These are phyloP conservation scores for Aphanomyces stellatus DNA, from an alignment of 352 stramenopile genomes.

Conservation along the genomic window DNA sequence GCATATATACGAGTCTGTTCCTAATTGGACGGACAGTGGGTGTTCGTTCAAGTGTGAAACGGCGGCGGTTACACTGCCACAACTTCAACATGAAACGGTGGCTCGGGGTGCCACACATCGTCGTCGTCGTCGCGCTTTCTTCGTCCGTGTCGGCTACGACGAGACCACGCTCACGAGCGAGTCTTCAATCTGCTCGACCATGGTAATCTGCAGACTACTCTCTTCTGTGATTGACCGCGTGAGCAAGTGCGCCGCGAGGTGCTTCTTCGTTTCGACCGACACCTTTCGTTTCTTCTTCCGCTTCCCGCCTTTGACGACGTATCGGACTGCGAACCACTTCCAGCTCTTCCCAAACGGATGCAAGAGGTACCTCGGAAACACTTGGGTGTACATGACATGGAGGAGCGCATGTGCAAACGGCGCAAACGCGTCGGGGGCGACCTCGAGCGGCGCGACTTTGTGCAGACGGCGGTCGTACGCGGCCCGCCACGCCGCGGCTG, in stretches of 20 bases:
- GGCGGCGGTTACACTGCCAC: too few species aligned
- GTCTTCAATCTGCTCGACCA: too few species aligned
- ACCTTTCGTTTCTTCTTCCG: background rate
- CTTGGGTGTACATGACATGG: background rate
- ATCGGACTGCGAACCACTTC: background rate
- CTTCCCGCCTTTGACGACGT: background rate
- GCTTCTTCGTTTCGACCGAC: background rate
- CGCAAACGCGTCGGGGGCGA: background rate
- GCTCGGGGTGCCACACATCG: too few species aligned
- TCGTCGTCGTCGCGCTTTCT: too few species aligned
- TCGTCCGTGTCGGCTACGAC: too few species aligned
- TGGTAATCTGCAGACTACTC: too few species aligned
- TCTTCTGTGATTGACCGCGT: too few species aligned
- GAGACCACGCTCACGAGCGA: too few species aligned
- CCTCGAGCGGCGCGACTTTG: background rate
- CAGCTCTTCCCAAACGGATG: background rate
- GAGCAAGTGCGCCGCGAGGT: background rate
- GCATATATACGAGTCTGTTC: too few species aligned
- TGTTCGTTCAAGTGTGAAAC: too few species aligned
- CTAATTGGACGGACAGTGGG: too few species aligned
- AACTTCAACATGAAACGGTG: too few species aligned
- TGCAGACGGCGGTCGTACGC: background rate
- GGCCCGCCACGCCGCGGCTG: background rate
- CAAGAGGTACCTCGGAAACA: background rate
- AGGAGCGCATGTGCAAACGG: background rate